phyloP scores from a whole-genome alignment of 208 protist genomes.

The Angomonas deanei region DNA sequence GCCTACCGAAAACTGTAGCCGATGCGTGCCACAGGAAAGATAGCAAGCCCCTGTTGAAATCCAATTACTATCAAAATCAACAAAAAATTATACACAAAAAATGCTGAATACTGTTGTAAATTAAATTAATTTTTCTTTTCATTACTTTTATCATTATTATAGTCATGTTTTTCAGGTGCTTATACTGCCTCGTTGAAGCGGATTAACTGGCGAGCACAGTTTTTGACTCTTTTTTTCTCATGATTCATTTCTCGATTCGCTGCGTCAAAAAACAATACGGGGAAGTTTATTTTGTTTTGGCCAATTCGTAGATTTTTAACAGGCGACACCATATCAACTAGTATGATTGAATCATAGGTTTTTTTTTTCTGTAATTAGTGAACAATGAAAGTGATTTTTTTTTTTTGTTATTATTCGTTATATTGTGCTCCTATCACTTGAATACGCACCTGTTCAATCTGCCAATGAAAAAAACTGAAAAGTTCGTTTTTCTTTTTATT shows the following conservation, averaged over 20 bases:
- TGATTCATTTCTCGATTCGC: too few species aligned
- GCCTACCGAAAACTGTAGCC: conserved; percentile 67
- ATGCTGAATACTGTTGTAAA: too few species aligned
- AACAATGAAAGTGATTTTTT: neutral
- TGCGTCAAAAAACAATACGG: too few species aligned
- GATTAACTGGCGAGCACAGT: neutral
- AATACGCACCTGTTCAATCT: neutral
- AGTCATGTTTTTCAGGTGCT: neutral
- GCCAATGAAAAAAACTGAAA: conserved; percentile 3
- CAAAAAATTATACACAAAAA: neutral
- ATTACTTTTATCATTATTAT: neutral
- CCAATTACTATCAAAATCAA: neutral
- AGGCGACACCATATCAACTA: neutral
- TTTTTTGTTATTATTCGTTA: conserved; percentile 1
- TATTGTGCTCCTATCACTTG: neutral
- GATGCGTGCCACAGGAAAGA: neutral
- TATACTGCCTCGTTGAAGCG: neutral
- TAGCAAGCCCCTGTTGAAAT: neutral
- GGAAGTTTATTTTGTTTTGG: too few species aligned
- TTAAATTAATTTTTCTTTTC: conserved; percentile 7
- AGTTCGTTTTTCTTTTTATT: conserved; percentile 1
- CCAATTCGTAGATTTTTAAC: too few species aligned
- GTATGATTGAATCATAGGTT: neutral
- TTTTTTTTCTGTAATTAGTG: neutral
- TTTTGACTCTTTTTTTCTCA: neutral